phyloP scores from a whole-genome alignment of 257 asterid genomes.

The Eustoma russellianum region DNA sequence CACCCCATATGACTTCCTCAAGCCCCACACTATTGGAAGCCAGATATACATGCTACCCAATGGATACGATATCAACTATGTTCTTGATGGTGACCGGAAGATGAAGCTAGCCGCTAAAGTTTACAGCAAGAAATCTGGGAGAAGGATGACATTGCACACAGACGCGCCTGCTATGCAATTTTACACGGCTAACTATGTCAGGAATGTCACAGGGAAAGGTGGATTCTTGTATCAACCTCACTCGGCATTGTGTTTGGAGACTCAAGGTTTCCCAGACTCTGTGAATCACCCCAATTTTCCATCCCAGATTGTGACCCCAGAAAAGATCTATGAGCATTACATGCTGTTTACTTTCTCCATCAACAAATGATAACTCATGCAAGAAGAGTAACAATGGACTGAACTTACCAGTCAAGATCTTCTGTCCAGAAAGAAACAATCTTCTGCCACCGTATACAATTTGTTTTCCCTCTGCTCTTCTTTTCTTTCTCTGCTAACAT shows the following conservation, averaged over 20 bases:
- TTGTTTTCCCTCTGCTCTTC: too few species aligned
- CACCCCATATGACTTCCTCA: slow-evolving; percentile 63
- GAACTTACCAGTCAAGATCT: too few species aligned
- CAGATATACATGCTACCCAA: slow-evolving; percentile 33
- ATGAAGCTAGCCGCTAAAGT: slow-evolving; percentile 45
- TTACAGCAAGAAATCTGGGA: slow-evolving; percentile 40
- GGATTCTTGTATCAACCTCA: slow-evolving; percentile 43
- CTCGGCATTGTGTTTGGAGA: slow-evolving; percentile 72
- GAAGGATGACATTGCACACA: slow-evolving; percentile 48
- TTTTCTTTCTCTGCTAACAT: too few species aligned
- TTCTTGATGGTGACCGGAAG: slow-evolving; percentile 27
- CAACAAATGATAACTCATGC: slow-evolving; percentile 11
- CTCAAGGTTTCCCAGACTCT: slow-evolving; percentile 83
- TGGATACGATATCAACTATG: slow-evolving; percentile 72
- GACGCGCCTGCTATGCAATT: slow-evolving; percentile 59
- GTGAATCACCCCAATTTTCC: slow-evolving; percentile 79
- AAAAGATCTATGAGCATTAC: slow-evolving; percentile 37
- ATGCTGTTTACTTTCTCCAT: slow-evolving; percentile 39
- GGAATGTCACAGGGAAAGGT: slow-evolving; percentile 43
- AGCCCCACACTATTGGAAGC: slow-evolving; percentile 33
- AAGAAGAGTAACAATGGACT: too few species aligned
- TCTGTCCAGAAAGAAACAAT: too few species aligned
- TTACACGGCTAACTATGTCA: slow-evolving; percentile 44
- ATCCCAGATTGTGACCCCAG: slow-evolving; percentile 42
- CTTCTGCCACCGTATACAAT: too few species aligned